Base-by-base conservation (phyloP, 2,329 filamentous ascomycete genomes). In the Epichloe elymi region DNA sequence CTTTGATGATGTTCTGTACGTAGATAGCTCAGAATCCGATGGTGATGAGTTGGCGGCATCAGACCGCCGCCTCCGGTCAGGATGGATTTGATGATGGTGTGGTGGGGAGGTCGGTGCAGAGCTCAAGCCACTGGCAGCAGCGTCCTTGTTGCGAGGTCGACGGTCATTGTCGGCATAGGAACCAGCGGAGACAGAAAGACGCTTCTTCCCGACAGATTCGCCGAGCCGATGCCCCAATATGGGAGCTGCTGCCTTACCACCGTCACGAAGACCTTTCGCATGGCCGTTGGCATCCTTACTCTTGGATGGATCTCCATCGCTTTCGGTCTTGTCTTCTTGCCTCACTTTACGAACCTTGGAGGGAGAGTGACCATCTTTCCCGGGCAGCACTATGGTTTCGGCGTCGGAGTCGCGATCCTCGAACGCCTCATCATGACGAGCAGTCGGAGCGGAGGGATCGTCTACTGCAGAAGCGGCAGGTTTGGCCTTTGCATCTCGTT, bases 331-430 rank as follows among this genome's bases (percentile, higher is more conserved):
- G 60, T 82, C 79, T 61, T 84, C 82, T 56, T 83, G 78, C 62
- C 82, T 83, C 45, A 78, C 70, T 65, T 83, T 83, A 53, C 79
- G 75, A 53, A 72, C 71, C 64, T 83, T 83, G 53, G 79, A 78
- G 0, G 1, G 80, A 23, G 80, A 83, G 59, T 79, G 70, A 39
- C 78, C 79, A 61, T 83, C 77, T 61, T 83, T 84, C 30, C 79
- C 79, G 11, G 80, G 75, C 36, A 85, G 65, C 37, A 86, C 82
- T 55, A 86, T 83, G 14, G 83, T 86, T 67, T 86, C 83, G 46
- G 83, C 82, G 61, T 86, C 83, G 1, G 83, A 86, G 59, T 83
- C 80, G 60, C 75, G 80, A 53, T 82, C 81, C 52, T 69, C 69
- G 20, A 63, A 64, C 50, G 59, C 65, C 51, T 76, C 71, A 48